Evolutionary conservation across 2,329 filamentous ascomycete species (phyloP).

Genomic region (Botryosphaeria dothidea): DNA sequence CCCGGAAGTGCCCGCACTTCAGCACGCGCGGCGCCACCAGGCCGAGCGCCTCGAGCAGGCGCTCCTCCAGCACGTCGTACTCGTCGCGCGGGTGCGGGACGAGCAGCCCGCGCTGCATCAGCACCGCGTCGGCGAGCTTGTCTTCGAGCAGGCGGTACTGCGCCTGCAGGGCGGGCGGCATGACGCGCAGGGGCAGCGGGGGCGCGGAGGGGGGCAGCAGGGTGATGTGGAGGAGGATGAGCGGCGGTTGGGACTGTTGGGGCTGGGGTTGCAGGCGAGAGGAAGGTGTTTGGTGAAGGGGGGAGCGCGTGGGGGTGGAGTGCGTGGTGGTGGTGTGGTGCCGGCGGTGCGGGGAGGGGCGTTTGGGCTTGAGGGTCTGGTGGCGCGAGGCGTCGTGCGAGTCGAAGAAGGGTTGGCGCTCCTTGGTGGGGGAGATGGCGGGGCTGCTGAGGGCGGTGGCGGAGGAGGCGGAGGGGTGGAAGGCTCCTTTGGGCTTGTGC

Average conservation of each 20-base stretch:
- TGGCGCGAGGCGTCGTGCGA: not conserved
- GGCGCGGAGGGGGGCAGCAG: slow-evolving; percentile 69
- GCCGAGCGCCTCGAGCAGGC: slow-evolving; percentile 73
- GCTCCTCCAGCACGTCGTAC: slow-evolving; percentile 77
- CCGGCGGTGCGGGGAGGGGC: not conserved
- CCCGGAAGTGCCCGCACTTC: slow-evolving; percentile 72
- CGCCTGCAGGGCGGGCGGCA: slow-evolving; percentile 55
- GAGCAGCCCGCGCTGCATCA: slow-evolving; percentile 69
- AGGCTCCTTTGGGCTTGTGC: not conserved
- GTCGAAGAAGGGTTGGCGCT: not conserved
- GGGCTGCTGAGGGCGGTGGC: not conserved
- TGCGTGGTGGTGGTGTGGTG: not conserved
- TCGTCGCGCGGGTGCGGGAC: slow-evolving; percentile 78
- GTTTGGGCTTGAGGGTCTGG: not conserved
- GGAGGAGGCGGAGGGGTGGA: no score
- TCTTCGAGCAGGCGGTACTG: slow-evolving; percentile 69
- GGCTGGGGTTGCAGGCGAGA: not conserved
- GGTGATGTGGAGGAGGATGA: slow-evolving; percentile 77
- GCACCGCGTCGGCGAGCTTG: slow-evolving; percentile 69
- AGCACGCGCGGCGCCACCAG: slow-evolving; percentile 69
- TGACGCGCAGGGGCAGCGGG: slow-evolving; percentile 52
- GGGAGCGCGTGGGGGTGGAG: not conserved
- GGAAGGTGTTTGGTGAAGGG: not conserved
- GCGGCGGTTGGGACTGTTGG: no score
- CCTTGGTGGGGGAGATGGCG: not conserved